Evolutionary conservation across 331 rosid genomes (phyloP).

Genomic region (Prunus yedoensis): DNA sequence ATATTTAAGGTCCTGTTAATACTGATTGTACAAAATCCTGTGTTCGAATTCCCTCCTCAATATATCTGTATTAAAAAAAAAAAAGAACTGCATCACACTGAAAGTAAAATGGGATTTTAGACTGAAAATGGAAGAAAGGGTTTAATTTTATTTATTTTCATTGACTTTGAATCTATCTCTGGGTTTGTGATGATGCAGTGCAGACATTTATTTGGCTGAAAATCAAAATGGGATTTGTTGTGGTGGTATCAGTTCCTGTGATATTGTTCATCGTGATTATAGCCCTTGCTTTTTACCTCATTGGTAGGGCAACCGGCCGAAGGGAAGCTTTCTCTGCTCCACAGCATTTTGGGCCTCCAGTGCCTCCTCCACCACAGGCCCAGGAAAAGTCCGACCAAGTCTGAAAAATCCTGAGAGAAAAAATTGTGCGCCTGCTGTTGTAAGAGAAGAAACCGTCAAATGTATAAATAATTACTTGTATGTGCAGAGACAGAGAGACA

Average conservation of each 20-base stretch:
- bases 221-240: constrained; percentile 32
- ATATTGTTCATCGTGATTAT: constrained; percentile 50
- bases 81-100: too few relatives aligned
- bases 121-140: too few relatives aligned
- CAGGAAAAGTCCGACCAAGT: constrained; percentile 16
- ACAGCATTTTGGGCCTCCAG: constrained; percentile 45
- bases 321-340: constrained; percentile 24
- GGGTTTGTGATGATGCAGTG: neutral
- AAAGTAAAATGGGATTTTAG: too few relatives aligned
- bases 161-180: too few relatives aligned
- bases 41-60: too few relatives aligned
- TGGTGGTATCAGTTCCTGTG: constrained; percentile 52
- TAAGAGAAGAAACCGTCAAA: too few relatives aligned
- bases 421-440: too few relatives aligned
- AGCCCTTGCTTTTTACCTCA: constrained; percentile 51
- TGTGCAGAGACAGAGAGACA: too few relatives aligned
- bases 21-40: too few relatives aligned
- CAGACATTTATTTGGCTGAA: neutral
- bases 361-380: constrained; percentile 46
- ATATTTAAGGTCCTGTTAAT: too few relatives aligned
- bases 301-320: constrained; percentile 44
- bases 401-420: neutral
- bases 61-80: too few relatives aligned
- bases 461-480: neutral
- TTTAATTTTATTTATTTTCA: too few relatives aligned